A percentile compares a stretch with the other conserved stretches of the same genome.
phyloP scores from a whole-genome alignment of 352 stramenopile species.

The Nothophytophthora sp. region DNA sequence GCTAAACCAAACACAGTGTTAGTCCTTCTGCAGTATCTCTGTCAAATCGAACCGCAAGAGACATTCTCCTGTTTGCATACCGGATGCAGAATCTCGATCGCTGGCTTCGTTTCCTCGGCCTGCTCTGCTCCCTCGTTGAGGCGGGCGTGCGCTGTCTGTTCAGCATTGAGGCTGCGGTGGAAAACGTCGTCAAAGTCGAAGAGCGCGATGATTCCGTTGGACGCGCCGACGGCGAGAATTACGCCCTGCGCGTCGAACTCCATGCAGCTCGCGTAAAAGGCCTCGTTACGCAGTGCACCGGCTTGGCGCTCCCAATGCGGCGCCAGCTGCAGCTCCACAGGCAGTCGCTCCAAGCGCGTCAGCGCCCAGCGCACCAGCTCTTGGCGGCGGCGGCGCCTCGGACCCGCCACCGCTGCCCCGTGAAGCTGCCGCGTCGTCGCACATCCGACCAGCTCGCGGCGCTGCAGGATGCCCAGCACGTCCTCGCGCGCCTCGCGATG shows the following conservation, averaged over 20 bases:
- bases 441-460: constrained; percentile 42
- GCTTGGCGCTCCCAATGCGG: constrained; percentile 47
- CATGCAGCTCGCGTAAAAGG: constrained; percentile 66
- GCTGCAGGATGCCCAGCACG: constrained; percentile 36
- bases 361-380: constrained; percentile 60
- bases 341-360: constrained; percentile 42
- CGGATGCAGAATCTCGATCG: constrained; percentile 31
- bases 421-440: constrained; percentile 4
- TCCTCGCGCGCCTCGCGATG: constrained; percentile 20
- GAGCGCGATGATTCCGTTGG: constrained; percentile 67
- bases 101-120: background rate
- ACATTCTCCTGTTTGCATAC: constrained; percentile 15
- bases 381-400: constrained; percentile 38
- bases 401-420: background rate
- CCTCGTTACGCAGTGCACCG: constrained; percentile 15
- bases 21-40: background rate
- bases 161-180: constrained; percentile 62
- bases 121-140: no score
- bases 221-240: constrained; percentile 60
- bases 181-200: constrained; percentile 85
- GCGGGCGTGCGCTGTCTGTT: no score
- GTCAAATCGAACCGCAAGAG: background rate
- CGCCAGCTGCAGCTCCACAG: constrained; percentile 43
- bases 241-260: constrained; percentile 74
- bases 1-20: constrained; percentile 23